phyloP scores from a whole-genome alignment of 2,329 filamentous ascomycete species.

The Rachicladosporium sp. region DNA sequence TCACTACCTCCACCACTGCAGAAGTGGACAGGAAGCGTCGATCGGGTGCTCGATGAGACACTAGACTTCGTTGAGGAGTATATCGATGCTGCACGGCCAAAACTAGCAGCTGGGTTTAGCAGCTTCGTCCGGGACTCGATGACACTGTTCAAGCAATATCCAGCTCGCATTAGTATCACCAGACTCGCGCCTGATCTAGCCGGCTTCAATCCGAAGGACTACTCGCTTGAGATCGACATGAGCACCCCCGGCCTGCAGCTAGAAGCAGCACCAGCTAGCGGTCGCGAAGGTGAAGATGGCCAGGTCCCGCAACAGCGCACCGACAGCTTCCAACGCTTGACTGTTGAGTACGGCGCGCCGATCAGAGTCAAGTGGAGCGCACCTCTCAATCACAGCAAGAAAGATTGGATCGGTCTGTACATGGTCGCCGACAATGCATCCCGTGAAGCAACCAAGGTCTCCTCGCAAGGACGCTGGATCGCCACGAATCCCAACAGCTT shows the following conservation, averaged over 20 bases:
- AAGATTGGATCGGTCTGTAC: constrained; percentile 93
- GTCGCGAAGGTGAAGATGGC: constrained; percentile 60
- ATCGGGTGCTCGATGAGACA: constrained; percentile 75
- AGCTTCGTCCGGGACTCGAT: constrained; percentile 81
- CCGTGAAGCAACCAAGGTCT: constrained; percentile 68
- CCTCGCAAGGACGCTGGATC: constrained; percentile 80
- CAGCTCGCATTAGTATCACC: constrained; percentile 72
- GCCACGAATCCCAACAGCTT: constrained; percentile 67
- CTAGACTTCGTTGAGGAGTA: constrained; percentile 86
- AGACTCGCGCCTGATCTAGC: constrained; percentile 67
- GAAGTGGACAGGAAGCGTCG: constrained; percentile 73
- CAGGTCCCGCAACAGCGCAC: constrained; percentile 51
- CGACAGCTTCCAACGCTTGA: constrained; percentile 57
- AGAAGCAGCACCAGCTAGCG: constrained; percentile 18
- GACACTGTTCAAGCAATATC: constrained; percentile 78
- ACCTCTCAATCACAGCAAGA: constrained; percentile 72
- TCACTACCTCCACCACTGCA: constrained; percentile 74
- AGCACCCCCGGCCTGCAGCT: constrained; percentile 30
- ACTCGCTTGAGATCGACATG: constrained; percentile 63
- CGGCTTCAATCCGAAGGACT: constrained; percentile 67
- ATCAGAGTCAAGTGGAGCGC: constrained; percentile 86
- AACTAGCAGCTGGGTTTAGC: constrained; percentile 72
- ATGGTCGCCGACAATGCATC: constrained; percentile 90
- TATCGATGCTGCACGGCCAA: constrained; percentile 72
- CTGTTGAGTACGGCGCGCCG: constrained; percentile 80